Conservation (phyloP, 352 stramenopile species). For the Phytophthora podocarpi region DNA sequence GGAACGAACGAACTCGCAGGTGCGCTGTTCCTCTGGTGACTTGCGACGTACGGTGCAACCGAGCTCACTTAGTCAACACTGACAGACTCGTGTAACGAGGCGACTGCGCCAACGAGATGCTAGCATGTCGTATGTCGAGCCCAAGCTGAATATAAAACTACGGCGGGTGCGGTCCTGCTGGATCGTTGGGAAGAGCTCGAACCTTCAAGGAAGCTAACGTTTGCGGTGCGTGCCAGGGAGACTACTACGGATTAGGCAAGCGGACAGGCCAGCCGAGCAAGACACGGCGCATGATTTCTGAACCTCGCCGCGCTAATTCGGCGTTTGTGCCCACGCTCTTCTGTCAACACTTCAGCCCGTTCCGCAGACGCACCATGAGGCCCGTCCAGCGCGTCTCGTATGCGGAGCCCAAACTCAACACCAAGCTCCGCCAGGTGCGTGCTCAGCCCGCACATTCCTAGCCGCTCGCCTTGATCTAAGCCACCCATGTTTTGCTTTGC, state of each 20-base stretch:
- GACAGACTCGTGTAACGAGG: slow-evolving; percentile 21
- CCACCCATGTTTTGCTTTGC: slow-evolving; percentile 8
- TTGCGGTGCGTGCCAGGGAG: slow-evolving; percentile 40
- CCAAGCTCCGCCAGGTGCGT: slow-evolving; percentile 77
- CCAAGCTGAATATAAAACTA: slow-evolving; percentile 69
- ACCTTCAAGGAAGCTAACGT: slow-evolving; percentile 9
- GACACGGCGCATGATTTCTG: slow-evolving; percentile 15
- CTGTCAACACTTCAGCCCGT: slow-evolving; percentile 25
- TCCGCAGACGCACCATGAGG: slow-evolving; percentile 33
- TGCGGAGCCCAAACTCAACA: slow-evolving; percentile 77
- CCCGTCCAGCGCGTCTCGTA: slow-evolving; percentile 57
- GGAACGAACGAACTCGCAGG: slow-evolving; percentile 14
- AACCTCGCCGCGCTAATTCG: slow-evolving; percentile 17
- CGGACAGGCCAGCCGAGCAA: slow-evolving; percentile 20
- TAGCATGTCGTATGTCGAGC: slow-evolving; percentile 57
- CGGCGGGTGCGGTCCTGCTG: slow-evolving; percentile 38
- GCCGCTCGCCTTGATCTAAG: slow-evolving; percentile 15
- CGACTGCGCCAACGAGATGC: slow-evolving; percentile 49
- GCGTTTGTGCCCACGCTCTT: slow-evolving; percentile 21
- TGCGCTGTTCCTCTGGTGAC: background rate
- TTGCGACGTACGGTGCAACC: background rate
- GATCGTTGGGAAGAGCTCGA: background rate
- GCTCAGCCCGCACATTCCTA: background rate
- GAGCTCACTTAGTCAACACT: background rate
- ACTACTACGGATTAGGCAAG: slow-evolving; percentile 70